phyloP scores from a whole-genome alignment of 345 rosid genomes.

The Anastatica hierochuntica region DNA sequence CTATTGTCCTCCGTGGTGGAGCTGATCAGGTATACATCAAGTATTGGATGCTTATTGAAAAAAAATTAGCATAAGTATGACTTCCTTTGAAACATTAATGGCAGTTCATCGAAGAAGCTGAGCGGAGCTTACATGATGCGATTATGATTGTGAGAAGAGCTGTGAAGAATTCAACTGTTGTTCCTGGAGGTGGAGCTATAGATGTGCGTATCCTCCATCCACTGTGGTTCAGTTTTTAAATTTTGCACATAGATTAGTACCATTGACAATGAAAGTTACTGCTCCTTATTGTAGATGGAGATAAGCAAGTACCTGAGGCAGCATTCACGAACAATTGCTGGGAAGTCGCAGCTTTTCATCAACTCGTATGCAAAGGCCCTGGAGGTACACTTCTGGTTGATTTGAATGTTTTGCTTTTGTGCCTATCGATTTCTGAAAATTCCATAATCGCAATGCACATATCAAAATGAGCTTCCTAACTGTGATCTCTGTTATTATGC shows the following conservation, averaged over 20 bases:
- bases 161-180: constrained; percentile 89
- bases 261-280: constrained; percentile 4
- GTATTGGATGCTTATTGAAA: background rate
- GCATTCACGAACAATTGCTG: constrained; percentile 92
- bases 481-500: background rate
- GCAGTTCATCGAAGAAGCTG: constrained; percentile 99
- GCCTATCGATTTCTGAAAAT: background rate
- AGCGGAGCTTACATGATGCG: constrained; percentile 98
- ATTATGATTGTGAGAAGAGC: constrained; percentile 99
- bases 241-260: background rate
- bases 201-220: constrained; percentile 52
- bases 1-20: constrained; percentile 99
- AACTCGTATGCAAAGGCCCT: constrained; percentile 97
- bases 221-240: background rate
- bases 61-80: background rate
- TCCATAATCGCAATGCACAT: background rate
- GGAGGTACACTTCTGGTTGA: constrained; percentile 47
- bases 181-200: constrained; percentile 99
- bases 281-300: constrained; percentile 68
- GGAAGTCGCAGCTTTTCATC: constrained; percentile 91
- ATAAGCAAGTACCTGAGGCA: constrained; percentile 83
- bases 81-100: background rate
- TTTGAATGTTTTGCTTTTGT: constrained; percentile 2
- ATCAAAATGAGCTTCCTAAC: background rate
- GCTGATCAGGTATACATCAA: constrained; percentile 82